A percentile compares a stretch with the other conserved stretches of the same genome.
phyloP scores from a whole-genome alignment of 352 stramenopile species.

The Phytophthora niederhauseri region DNA sequence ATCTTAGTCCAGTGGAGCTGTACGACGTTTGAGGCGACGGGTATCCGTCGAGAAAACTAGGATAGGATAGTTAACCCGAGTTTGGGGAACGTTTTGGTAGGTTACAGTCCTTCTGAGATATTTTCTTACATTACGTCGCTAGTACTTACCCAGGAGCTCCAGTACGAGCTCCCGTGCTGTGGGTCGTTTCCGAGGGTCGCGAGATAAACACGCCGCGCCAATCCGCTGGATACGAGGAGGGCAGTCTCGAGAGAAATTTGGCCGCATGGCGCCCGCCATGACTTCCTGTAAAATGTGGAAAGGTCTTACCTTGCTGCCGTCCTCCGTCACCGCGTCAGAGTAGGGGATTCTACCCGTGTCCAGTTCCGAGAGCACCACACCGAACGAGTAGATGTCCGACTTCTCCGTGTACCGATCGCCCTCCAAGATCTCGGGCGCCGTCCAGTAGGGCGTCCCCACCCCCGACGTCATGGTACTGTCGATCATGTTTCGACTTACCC shows the following conservation, averaged over 20 bases:
- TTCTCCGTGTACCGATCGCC: slow-evolving; percentile 60
- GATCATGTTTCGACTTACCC: slow-evolving; percentile 43
- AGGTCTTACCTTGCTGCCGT: slow-evolving; percentile 19
- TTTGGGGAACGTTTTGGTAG: no score
- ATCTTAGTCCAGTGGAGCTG: neutral
- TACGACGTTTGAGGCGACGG: neutral
- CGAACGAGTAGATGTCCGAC: slow-evolving; percentile 75
- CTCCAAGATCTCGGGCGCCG: slow-evolving; percentile 73
- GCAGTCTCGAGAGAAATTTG: slow-evolving; percentile 46
- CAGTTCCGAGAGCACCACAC: slow-evolving; percentile 58
- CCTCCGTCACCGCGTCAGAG: slow-evolving; percentile 24
- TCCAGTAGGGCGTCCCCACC: slow-evolving; percentile 85
- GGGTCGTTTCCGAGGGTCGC: slow-evolving; percentile 14
- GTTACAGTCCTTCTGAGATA: neutral
- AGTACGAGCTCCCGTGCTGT: slow-evolving; percentile 15
- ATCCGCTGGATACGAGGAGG: slow-evolving; percentile 37
- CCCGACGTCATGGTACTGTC: slow-evolving; percentile 53
- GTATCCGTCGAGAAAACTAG: no score
- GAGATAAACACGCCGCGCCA: slow-evolving; percentile 24
- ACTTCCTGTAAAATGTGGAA: slow-evolving; percentile 51
- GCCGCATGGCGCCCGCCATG: slow-evolving; percentile 46
- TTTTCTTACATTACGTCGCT: slow-evolving; percentile 14
- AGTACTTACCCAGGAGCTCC: slow-evolving; percentile 11
- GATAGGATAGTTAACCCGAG: no score
- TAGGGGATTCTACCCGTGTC: slow-evolving; percentile 45